Conservation (phyloP, 495 filamentous ascomycete species). For the Penicillium chermesinum region DNA sequence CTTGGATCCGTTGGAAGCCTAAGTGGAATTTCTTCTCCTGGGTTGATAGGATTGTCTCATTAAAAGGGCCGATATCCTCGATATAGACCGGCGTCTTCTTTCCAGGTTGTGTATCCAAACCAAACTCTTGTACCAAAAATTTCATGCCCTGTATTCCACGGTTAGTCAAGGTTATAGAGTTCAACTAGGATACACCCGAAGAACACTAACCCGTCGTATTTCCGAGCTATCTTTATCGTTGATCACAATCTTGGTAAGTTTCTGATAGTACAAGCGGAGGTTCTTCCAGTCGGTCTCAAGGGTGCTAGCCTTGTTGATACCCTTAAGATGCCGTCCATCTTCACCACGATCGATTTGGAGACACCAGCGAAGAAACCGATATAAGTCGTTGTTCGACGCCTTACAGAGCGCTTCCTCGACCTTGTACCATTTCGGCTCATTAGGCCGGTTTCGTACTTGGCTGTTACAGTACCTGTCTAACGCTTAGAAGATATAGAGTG, state of each 20-base stretch:
- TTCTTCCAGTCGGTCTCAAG: slow-evolving; percentile 12
- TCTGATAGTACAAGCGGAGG: slow-evolving; percentile 13
- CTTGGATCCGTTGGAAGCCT: slow-evolving; percentile 14
- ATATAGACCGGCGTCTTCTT: slow-evolving; percentile 19
- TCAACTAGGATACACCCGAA: background rate
- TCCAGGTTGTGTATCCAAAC: slow-evolving; percentile 12
- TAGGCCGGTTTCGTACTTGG: background rate
- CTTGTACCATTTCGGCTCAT: slow-evolving; percentile 14
- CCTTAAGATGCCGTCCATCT: too few relatives aligned
- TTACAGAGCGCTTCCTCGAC: background rate
- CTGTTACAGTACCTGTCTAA: background rate
- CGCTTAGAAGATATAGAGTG: background rate
- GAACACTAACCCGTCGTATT: slow-evolving; percentile 1
- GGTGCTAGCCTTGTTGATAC: too few relatives aligned
- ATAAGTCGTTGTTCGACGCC: background rate
- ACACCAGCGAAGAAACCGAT: too few relatives aligned
- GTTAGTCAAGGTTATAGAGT: background rate
- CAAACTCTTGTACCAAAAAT: slow-evolving; percentile 11
- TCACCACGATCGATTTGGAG: too few relatives aligned
- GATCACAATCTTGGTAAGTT: slow-evolving; percentile 15
- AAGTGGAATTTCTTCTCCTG: slow-evolving; percentile 20
- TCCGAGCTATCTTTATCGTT: slow-evolving; percentile 11
- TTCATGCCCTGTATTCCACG: slow-evolving; percentile 12
- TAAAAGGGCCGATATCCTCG: slow-evolving; percentile 17
- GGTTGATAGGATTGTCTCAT: slow-evolving; percentile 17